A percentile compares a stretch with the other conserved stretches of the same genome.
Conservation (phyloP, 345 rosid genomes). For the Barbarea vulgaris region DNA sequence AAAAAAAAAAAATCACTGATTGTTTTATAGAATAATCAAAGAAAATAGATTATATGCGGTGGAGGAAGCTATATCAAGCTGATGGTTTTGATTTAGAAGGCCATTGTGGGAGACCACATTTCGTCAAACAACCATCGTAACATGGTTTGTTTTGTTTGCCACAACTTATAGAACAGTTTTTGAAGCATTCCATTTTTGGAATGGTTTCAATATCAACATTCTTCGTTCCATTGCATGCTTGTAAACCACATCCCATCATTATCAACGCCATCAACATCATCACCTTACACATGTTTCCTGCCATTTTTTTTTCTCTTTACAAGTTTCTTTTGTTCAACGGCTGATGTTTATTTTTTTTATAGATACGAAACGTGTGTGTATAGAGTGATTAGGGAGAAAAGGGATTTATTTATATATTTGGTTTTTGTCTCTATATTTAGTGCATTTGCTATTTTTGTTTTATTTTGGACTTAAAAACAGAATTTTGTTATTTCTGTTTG, state of each 20-base stretch:
- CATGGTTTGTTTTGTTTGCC: conserved; percentile 34
- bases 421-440: conserved; percentile 18
- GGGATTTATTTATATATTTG: conserved; percentile 8
- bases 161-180: conserved; percentile 29
- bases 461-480: not conserved
- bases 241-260: conserved; percentile 21
- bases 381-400: not conserved
- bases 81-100: not conserved
- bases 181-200: conserved; percentile 22
- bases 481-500: not conserved
- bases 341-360: conserved; percentile 1
- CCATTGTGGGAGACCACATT: conserved; percentile 30
- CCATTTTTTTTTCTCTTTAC: conserved; percentile 31
- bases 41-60: not conserved
- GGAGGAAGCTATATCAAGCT: not conserved
- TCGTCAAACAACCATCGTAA: conserved; percentile 27
- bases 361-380: not conserved
- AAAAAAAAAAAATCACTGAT: no score
- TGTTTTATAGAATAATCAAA: not conserved
- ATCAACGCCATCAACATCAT: conserved; percentile 27
- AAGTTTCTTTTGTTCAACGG: not conserved
- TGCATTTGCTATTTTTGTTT: not conserved
- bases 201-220: not conserved
- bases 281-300: conserved; percentile 16
- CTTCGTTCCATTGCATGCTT: conserved; percentile 28